Evolutionary conservation across 1,284 basidiomycete species (phyloP), one percentile per base, ranked within the genome.

Genomic region (Phellopilus nigrolimitatus): DNA sequence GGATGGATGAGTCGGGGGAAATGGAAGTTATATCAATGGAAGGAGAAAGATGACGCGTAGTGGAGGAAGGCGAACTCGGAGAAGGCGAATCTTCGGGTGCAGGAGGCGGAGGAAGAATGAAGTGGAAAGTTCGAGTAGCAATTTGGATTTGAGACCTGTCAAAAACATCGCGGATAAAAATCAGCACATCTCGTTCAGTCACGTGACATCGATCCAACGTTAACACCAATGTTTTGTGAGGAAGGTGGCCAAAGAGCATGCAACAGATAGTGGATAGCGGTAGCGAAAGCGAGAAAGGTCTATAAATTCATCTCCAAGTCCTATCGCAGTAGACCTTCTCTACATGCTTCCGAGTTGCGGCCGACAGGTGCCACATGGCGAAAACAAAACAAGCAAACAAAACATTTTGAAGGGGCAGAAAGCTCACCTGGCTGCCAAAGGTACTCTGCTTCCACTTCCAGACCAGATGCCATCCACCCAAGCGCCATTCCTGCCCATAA

Each of bases 391-490:
- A 25, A 31, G 49, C 37, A 46, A 3, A 24, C 15, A 27, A 51
- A 24, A 41, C 22, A 3, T 27, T 25, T 38, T 5, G 21, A 43
- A 19, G 51, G 5, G 31, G 31, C 8, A 27, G 17, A 22, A 12
- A 36, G 71, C 80, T 51, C 55, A 92, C 93, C 90, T 79, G 66
- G 91, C 88, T 42, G 82, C 75, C 30, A 97, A 73, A 27, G 88
- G 79, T 21, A 94, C 89, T 54, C 87, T 80, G 54, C 88, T 87
- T 13, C 93, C 91, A 64, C 88, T 88, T 15, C 88, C 88, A 53
- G 86, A 88, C 88, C 94, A 99, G 10, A 93, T 82, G 42, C 95
- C 94, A 61, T 99, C 95, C 1, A 99, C 93, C 84, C 95, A 98
- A 7, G 94, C 94, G 9, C 97, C 97, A 62, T 99, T 99, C 53